Evolutionary conservation across 768 basidiomycete species (phyloP).

Genomic region (Mycena galericulata): DNA sequence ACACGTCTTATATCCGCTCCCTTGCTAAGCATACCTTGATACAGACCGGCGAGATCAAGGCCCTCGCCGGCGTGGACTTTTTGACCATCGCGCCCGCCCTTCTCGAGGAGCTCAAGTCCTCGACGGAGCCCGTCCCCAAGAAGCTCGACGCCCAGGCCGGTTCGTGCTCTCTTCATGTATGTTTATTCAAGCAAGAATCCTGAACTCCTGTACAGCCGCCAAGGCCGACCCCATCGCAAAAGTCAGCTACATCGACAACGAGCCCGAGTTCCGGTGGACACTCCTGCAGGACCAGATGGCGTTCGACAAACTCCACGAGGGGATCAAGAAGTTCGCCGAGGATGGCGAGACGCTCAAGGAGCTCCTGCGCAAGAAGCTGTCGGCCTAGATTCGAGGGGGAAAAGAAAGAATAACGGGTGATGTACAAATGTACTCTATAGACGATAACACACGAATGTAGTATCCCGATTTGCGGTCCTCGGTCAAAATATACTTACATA

Average conservation of each 20-base stretch:
- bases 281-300: slow-evolving; percentile 96
- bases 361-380: slow-evolving; percentile 77
- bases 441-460: slow-evolving; percentile 4
- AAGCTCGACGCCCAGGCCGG: slow-evolving; percentile 78
- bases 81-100: slow-evolving; percentile 93
- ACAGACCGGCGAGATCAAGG: slow-evolving; percentile 91
- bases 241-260: slow-evolving; percentile 89
- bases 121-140: slow-evolving; percentile 82
- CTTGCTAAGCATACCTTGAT: neutral
- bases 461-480: neutral
- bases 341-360: slow-evolving; percentile 92
- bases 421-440: slow-evolving; percentile 25
- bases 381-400: slow-evolving; percentile 51
- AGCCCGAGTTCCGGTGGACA: slow-evolving; percentile 95
- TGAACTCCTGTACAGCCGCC: slow-evolving; percentile 52
- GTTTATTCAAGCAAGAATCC: neutral
- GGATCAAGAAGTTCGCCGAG: slow-evolving; percentile 98
- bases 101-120: slow-evolving; percentile 93
- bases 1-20: slow-evolving; percentile 15
- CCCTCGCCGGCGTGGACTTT: slow-evolving; percentile 97
- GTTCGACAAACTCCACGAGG: slow-evolving; percentile 99
- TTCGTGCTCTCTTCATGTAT: slow-evolving; percentile 47
- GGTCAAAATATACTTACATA: too few relatives aligned
- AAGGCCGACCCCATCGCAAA: slow-evolving; percentile 76
- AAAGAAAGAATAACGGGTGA: neutral